A percentile compares a stretch with the other conserved stretches of the same genome.
Conservation (phyloP, 257 asterid genomes). For the Ophiorrhiza pumila region DNA sequence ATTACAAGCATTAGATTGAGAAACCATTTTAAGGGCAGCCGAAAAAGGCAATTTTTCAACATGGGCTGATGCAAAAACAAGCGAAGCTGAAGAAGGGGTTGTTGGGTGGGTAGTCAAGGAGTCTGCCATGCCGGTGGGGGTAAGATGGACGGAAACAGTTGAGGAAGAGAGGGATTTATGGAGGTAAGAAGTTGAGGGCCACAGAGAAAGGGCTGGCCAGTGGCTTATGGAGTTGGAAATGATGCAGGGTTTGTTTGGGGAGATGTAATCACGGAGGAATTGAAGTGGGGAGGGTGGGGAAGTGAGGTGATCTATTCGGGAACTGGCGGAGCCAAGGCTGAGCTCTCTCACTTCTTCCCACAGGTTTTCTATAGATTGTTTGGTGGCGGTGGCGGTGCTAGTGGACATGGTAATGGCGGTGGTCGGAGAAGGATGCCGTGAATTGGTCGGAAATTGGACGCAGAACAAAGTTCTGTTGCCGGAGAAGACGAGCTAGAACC, state of each 20-base stretch:
- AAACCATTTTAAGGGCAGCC: slow-evolving; percentile 49
- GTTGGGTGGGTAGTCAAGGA: slow-evolving; percentile 52
- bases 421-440: background rate
- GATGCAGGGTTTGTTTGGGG: slow-evolving; percentile 79
- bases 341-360: slow-evolving; percentile 85
- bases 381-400: slow-evolving; percentile 18
- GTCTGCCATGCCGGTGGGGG: slow-evolving; percentile 86
- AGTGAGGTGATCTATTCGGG: slow-evolving; percentile 51
- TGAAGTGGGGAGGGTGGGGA: slow-evolving; percentile 73
- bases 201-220: slow-evolving; percentile 76
- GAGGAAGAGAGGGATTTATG: slow-evolving; percentile 54
- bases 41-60: slow-evolving; percentile 52
- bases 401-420: background rate
- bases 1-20: slow-evolving; percentile 24
- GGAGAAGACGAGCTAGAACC: background rate
- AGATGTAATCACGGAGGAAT: slow-evolving; percentile 71
- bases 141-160: slow-evolving; percentile 80
- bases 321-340: slow-evolving; percentile 42
- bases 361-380: slow-evolving; percentile 40
- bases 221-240: slow-evolving; percentile 64
- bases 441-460: no score
- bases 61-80: slow-evolving; percentile 80
- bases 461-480: background rate
- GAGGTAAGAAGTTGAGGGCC: slow-evolving; percentile 68
- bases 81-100: slow-evolving; percentile 34